Evolutionary conservation across 148 eudicot species (phyloP), one percentile per base, ranked within the genome.

Genomic region (Nyssa sinensis): DNA sequence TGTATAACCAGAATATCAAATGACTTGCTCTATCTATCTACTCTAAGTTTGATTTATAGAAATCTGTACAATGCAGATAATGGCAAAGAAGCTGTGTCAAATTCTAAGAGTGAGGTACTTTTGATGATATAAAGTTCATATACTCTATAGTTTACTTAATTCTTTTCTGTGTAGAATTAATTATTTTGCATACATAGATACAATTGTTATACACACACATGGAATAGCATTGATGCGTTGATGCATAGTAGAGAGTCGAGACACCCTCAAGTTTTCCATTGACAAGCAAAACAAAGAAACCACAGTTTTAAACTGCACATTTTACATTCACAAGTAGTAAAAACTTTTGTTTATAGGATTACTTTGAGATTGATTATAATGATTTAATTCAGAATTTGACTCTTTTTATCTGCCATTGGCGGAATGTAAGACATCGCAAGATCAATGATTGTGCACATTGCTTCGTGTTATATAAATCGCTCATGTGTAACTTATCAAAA

Each of bases 11-110:
- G 6, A n/a, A n/a, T n/a, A n/a, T 34, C 17, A 13, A 24, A 33
- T 28, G 39, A 14, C 70, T 39, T 64, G 30, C 44, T 37, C 39
- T 39, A 37, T 78, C 58, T 33, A 44, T 37, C 12, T 34, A n/a
- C 28, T 60, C 25, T 1, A 6, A 66, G 71, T 31, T 2, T 81
- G 64, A 32, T 79, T 49, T 51, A 39, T 66, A 1, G n/a, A 33
- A 29, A 61, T 10, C n/a, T 69, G 44, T 67, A 28, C 24, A 76
- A 67, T 84, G 82, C 85, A 89, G 91, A 77, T 75, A 63, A 53
- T 55, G 74, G 83, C 31, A 82, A 87, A 66, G 33, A 61, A 72
- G 57, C 34, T 13, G 27, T 66, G 21, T 62, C 77, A 23, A 75
- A 74, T 76, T 59, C 25, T 24, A 77, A 60, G 23, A 49, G 41